Evolutionary conservation across 441 rosid genomes (phyloP), one percentile per base, ranked within the genome.

Genomic region (Mallotus repandus): DNA sequence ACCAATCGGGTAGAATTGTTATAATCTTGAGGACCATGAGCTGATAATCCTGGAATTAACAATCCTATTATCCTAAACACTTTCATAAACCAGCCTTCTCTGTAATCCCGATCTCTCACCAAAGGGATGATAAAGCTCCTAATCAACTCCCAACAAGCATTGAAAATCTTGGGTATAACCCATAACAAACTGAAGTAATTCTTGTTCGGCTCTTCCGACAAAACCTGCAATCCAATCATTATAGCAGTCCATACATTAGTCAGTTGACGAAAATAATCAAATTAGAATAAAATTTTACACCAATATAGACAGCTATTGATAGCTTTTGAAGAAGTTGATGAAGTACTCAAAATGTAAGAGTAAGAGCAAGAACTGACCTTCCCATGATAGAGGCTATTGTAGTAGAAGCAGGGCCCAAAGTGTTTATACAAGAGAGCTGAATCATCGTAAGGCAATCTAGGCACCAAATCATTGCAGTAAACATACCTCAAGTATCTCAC

Each of bases 361-460:
- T 43, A 43, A 43, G 46, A 43, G 46, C 46, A 43, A 43, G 9
- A 14, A 82, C 85, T 66, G 53, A 91, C 97, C 90, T 86, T 81
- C 29, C 85, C 91, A 57, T 76, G 71, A 32, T 91, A 89, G 82
- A 43, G 78, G 80, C 91, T 85, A 54, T 87, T 75, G 78, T 72
- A 89, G 81, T 80, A 85, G 66, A 86, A 81, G 67, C 97, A 87
- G 2, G 76, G 32, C 2, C 97, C 95, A 57, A 91, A 90, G 76
- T 93, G 97, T 84, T 89, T 91, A 79, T 78, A 93, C 79, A 83
- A 68, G 63, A 86, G 82, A 69, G 83, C 70, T 18, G 60, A 74
- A 73, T 89, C 88, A 63, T 90, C 96, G 13, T 74, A 87, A 10
- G 99, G 98, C 83, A 93, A 41, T 83, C 99, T 84, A 53, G 98